Base-by-base conservation (phyloP, 345 rosid species). In the Salix purpurea region DNA sequence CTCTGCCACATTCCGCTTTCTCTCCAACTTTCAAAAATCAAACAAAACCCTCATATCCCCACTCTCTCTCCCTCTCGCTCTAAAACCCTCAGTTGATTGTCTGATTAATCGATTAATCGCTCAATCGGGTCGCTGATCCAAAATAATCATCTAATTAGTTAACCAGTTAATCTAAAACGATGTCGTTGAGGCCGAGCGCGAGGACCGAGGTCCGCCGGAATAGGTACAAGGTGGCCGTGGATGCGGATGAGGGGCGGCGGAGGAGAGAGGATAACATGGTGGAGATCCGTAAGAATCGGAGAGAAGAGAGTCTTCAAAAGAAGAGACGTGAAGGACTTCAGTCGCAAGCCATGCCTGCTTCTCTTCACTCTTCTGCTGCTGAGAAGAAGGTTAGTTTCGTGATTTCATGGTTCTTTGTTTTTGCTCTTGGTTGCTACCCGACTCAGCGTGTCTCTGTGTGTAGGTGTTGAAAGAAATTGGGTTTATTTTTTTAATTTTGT, bases 241-340 rank as follows among this genome's bases (percentile, higher is more conserved):
- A 91, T 80, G 94, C 94, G 4, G 96, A 91, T 13, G 97, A 93
- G 80, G 97, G 96, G 4, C 82, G 97, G 32, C 85, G 97, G 83
- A 86, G 97, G 78, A 81, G 98, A 69, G 98, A 93, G 83, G 98
- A 93, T 71, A 89, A 90, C 82, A 86, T 93, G 97, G 97, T 93
- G 65, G 98, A 93, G 93, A 93, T 93, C 92, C 88, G 98, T 24
- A 93, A 93, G 88, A 93, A 52, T 65, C 88, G 89, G 66, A 83
- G 96, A 65, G 98, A 93, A 74, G 98, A 93, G 84, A 90, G 93
- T 89, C 83, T 93, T 74, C 90, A 86, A 81, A 93, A 93, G 88
- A 93, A 93, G 83, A 86, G 98, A 18, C 94, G 98, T 2, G 98
- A 93, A 68, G 94, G 92, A 32, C 83, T 93, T 19, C 94, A 87